Evolutionary conservation across 257 asterid species (phyloP), one percentile per base, ranked within the genome.

Genomic region (Rehmannia glutinosa): DNA sequence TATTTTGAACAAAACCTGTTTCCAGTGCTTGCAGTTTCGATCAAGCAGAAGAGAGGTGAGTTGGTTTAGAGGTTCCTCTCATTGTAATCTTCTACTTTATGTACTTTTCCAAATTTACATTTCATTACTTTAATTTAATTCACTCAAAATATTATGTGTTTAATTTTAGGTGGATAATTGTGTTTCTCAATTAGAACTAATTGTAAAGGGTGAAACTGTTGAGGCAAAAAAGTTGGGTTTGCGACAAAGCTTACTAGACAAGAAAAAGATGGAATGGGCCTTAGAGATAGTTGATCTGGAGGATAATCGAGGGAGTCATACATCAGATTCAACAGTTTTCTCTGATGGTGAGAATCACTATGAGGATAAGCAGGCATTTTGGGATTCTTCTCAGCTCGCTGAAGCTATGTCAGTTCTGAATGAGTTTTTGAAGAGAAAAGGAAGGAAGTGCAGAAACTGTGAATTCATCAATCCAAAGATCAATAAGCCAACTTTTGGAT

Each of bases 401-500:
- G 96, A 90, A 86, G 95, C 96, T 43, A 75, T 70, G 78, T 66
- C 87, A 30, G 82, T 84, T 72, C 47, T 90, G 63, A 75, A 76
- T 66, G 89, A 79, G 33, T 88, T 90, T 73, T 80, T 91, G 57
- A 85, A 66, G 88, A 69, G 39, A 23, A 85, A 77, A 57, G 28
- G 20, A 10, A 23, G 2, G 52, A 76, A 85, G 63, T 90, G 97
- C 75, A 20, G 3, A 21, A 81, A 70, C 17, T 94, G 99, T 52
- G 38, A 50, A 8, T 75, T 75, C 54, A 55, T 20, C 7, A 88
- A 80, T 73, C 95, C 99, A 52, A 78, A 79, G 78, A 73, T 94
- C 66, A 81, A 16, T 9, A 88, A 85, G 74, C 91, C 96, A 42
- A 88, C 91, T 47, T 91, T 90, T 81, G 99, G 96, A 81, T 89